Evolutionary conservation across 2,329 filamentous ascomycete genomes (phyloP), one percentile per base, ranked within the genome.

Genomic region (Cercospora brassicicola): DNA sequence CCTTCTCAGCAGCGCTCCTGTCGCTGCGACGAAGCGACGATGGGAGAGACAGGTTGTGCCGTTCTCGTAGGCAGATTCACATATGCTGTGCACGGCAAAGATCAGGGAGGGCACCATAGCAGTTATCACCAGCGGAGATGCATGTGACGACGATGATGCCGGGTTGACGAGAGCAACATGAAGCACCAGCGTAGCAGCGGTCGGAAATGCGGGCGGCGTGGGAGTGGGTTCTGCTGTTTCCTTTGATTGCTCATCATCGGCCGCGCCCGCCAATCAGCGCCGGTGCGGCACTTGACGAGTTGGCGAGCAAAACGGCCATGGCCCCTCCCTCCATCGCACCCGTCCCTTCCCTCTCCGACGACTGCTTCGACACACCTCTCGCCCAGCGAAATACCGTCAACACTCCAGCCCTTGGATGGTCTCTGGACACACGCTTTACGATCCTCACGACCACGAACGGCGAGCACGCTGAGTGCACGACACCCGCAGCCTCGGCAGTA

Each of bases 171-270:
- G 33, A 36, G 4, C 13, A 36, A 4, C 33, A 1, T 36, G 31
- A 33, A 33, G 31, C 31, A 33, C 10, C 31, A 33, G 31, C 31
- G 31, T 31, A 31, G 31, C 33, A 36, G 33, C 33, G 6, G 33
- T 36, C 33, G 33, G 33, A 36, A 36, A 39, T 39, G 33, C 33
- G 33, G 33, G 33, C 33, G 36, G 36, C 13, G 33, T 36, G 33
- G 33, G 33, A 36, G 11, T 36, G 13, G 36, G 13, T 39, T 39
- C 36, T 39, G 36, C 36, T 13, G 4, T 39, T 33, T 31, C 28
- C 28, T 33, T 36, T 7, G 56, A 59, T 59, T 59, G 26, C 56
- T 59, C 56, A 59, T 39, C 56, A 59, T 59, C 28, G 56, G 56
- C 45, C 30, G 26, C 56, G 56, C 30, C 56, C 13, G 31, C 60